A percentile compares a stretch with the other conserved stretches of the same genome.
Conservation (phyloP, 1,284 basidiomycete genomes). For the Phellopilus nigrolimitatus region DNA sequence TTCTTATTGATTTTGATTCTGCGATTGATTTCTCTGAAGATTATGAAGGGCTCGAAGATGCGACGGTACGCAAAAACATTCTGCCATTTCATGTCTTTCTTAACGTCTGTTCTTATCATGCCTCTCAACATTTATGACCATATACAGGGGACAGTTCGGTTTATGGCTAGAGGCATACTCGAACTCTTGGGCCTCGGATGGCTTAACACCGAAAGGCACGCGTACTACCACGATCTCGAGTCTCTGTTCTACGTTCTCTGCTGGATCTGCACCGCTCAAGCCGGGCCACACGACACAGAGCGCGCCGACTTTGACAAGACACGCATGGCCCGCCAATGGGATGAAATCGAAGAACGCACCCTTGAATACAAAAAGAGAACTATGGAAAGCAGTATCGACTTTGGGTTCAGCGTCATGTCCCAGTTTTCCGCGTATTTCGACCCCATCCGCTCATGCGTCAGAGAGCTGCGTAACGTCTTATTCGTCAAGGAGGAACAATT, state of each 20-base stretch:
- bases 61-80: not conserved
- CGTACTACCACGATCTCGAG: constrained; percentile 10
- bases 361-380: too few relatives aligned
- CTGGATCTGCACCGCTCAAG: constrained; percentile 1
- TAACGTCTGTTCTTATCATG: not conserved
- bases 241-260: constrained; percentile 5
- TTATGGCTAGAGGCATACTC: too few relatives aligned
- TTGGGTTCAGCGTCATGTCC: too few relatives aligned
- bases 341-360: not conserved
- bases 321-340: not conserved
- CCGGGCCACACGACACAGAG: not conserved
- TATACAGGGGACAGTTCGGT: constrained; percentile 1
- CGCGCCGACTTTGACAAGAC: not conserved
- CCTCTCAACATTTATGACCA: not conserved
- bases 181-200: not conserved
- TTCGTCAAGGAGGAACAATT: too few relatives aligned
- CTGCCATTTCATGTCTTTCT: not conserved
- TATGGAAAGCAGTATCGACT: too few relatives aligned
- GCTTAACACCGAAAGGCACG: not conserved
- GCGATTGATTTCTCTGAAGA: not conserved
- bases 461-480: too few relatives aligned
- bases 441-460: too few relatives aligned
- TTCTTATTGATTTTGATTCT: constrained; percentile 4
- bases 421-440: too few relatives aligned
- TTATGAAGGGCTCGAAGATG: not conserved